phyloP scores from a whole-genome alignment of 2,329 filamentous ascomycete genomes.

The Aspergillus latus region DNA sequence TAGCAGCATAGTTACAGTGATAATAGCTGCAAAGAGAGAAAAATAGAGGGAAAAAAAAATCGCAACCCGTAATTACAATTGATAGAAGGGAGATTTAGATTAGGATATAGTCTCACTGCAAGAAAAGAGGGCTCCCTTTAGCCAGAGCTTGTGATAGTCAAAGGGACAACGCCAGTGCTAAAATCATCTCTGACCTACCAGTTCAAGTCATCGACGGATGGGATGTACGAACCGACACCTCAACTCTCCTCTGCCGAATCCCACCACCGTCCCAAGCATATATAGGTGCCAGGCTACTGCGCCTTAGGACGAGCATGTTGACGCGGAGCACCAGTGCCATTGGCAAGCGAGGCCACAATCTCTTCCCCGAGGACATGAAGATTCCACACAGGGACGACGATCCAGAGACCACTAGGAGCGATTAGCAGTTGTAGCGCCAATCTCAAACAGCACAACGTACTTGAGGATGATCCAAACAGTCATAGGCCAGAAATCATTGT shows the following conservation, averaged over 20 bases:
- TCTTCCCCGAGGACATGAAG: constrained; percentile 60
- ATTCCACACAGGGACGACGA: constrained; percentile 64
- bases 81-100: background rate
- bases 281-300: constrained; percentile 18
- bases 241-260: background rate
- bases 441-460: constrained; percentile 44
- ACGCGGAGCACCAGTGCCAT: constrained; percentile 24
- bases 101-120: too few species aligned
- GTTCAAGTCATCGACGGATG: background rate
- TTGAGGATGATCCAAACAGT: constrained; percentile 67
- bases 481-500: constrained; percentile 57
- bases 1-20: background rate
- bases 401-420: constrained; percentile 58
- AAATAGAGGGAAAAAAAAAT: background rate
- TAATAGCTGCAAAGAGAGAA: background rate
- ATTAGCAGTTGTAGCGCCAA: constrained; percentile 17
- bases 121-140: too few species aligned
- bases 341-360: constrained; percentile 59
- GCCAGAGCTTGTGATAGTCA: too few species aligned
- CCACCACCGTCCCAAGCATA: background rate
- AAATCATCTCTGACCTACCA: too few species aligned
- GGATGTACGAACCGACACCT: background rate
- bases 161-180: too few species aligned
- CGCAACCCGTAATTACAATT: background rate
- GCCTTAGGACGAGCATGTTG: constrained; percentile 31